These are phyloP conservation scores for Neurospora sp. DNA, from an alignment of 2,329 filamentous ascomycete genomes.

Conservation along the genomic window DNA sequence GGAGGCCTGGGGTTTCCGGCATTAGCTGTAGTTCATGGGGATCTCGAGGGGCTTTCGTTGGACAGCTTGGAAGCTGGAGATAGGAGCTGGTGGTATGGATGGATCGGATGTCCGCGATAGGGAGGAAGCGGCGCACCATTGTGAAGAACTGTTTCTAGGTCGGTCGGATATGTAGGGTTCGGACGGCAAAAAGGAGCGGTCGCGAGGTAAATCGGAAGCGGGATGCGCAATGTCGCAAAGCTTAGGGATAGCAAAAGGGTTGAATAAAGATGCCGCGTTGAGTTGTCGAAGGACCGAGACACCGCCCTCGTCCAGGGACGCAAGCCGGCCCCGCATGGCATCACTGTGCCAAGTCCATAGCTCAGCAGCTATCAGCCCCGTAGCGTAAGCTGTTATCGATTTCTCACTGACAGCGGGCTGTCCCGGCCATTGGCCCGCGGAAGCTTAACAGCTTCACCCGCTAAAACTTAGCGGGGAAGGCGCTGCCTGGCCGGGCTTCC, in stretches of 20 bases:
- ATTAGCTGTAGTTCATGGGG: background rate
- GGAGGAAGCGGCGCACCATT: background rate
- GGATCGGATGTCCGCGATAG: background rate
- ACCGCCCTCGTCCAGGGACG: background rate
- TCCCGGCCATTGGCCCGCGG: background rate
- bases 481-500: background rate
- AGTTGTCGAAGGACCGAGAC: background rate
- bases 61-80: background rate
- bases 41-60: background rate
- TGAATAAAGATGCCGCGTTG: background rate
- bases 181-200: background rate
- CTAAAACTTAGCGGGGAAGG: background rate
- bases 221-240: background rate
- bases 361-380: background rate
- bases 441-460: background rate
- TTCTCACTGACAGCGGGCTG: background rate
- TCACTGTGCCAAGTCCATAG: background rate
- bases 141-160: background rate
- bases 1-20: slow-evolving; percentile 40
- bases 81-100: background rate
- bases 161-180: background rate
- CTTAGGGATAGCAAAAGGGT: background rate
- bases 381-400: background rate
- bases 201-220: background rate
- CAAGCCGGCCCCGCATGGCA: background rate